Evolutionary conservation across 768 basidiomycete species (phyloP).

Genomic region (Trametes elegans): DNA sequence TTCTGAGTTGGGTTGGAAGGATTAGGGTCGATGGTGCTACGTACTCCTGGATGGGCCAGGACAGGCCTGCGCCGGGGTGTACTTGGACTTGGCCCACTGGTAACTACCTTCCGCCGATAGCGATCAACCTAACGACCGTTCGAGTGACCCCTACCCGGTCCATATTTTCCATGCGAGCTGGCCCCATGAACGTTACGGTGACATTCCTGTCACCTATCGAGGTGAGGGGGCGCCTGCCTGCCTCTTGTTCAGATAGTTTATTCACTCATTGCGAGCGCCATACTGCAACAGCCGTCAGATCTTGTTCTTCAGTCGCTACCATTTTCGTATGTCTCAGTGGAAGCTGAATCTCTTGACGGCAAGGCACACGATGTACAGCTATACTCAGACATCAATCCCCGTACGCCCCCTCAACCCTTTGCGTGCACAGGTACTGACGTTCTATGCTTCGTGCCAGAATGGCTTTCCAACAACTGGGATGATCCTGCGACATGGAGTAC

Average conservation of each 20-base stretch:
- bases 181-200: constrained; percentile 35
- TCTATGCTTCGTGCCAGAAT: too few species aligned
- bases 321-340: constrained; percentile 37
- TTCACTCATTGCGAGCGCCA: neutral
- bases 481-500: too few species aligned
- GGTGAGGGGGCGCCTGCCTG: constrained; percentile 18
- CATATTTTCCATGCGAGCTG: constrained; percentile 32
- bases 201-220: constrained; percentile 40
- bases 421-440: too few species aligned
- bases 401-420: constrained; percentile 17
- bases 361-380: constrained; percentile 34
- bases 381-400: constrained; percentile 39
- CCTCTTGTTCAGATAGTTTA: neutral
- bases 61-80: neutral
- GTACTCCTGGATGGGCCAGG: constrained; percentile 18
- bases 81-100: too few species aligned
- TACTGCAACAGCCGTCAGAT: constrained; percentile 32
- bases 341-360: constrained; percentile 32
- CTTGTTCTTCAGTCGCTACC: constrained; percentile 38
- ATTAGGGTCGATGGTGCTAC: constrained; percentile 16
- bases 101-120: too few species aligned
- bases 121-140: constrained; percentile 19
- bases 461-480: too few species aligned
- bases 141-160: constrained; percentile 37
- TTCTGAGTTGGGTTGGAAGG: constrained; percentile 21